A percentile compares a stretch with the other conserved stretches of the same genome.
Evolutionary conservation across 1,284 basidiomycete genomes (phyloP).

Genomic region (Cryptococcus floricola): DNA sequence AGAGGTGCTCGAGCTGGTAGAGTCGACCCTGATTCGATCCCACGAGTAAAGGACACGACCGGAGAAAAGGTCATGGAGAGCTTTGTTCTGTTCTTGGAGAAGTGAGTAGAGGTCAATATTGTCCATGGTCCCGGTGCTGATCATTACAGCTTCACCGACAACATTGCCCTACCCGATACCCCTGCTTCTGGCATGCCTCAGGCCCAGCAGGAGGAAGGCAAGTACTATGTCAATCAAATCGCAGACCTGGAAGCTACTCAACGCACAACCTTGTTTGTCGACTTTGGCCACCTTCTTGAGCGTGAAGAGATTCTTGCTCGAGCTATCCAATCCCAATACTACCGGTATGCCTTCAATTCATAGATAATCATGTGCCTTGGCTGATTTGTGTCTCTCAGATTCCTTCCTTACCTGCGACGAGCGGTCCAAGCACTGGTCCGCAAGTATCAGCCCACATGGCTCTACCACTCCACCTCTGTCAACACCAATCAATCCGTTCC

Average conservation of each 20-base stretch:
- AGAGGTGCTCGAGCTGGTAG: constrained; percentile 15
- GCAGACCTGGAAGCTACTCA: constrained; percentile 89
- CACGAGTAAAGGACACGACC: constrained; percentile 83
- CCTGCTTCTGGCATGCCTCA: constrained; percentile 63
- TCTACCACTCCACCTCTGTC: constrained; percentile 71
- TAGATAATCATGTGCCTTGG: neutral
- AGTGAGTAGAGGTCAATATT: constrained; percentile 55
- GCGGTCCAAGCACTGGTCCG: constrained; percentile 85
- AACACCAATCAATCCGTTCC: constrained; percentile 53
- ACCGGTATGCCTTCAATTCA: constrained; percentile 55
- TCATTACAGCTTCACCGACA: constrained; percentile 68
- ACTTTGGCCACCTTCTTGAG: constrained; percentile 85
- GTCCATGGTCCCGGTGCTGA: neutral
- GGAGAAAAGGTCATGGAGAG: constrained; percentile 88
- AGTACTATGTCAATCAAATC: constrained; percentile 85
- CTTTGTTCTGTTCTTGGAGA: constrained; percentile 85
- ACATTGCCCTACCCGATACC: constrained; percentile 66
- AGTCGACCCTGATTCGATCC: constrained; percentile 60
- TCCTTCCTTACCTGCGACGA: constrained; percentile 87
- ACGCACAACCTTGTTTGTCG: constrained; percentile 92
- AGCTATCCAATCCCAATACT: constrained; percentile 91
- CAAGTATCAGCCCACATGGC: constrained; percentile 83
- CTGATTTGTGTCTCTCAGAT: constrained; percentile 47
- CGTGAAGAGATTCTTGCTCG: constrained; percentile 87
- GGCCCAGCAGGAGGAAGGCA: constrained; percentile 48